Evolutionary conservation across 1,284 basidiomycete species (phyloP).

Genomic region (Neonothopanus nambi): DNA sequence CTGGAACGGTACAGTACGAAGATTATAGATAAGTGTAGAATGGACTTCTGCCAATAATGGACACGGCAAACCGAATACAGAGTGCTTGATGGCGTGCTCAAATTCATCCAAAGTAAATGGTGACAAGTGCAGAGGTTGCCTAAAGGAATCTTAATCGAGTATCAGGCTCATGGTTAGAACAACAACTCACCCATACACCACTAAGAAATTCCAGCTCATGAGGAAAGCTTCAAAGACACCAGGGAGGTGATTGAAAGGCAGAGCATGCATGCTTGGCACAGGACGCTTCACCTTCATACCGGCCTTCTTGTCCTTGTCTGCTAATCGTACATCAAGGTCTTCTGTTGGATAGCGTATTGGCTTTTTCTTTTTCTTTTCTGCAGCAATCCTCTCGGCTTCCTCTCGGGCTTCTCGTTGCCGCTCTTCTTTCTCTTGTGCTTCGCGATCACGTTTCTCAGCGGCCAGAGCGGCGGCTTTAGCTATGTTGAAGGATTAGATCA

Average conservation of each 20-base stretch:
- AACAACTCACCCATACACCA: constrained; percentile 80
- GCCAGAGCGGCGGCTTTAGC: constrained; percentile 37
- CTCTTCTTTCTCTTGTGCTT: constrained; percentile 66
- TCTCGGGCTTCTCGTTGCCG: constrained; percentile 67
- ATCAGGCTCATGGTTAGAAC: neutral
- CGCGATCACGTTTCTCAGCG: constrained; percentile 66
- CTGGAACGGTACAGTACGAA: constrained; percentile 75
- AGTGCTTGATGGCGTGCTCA: constrained; percentile 85
- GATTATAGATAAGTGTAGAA: constrained; percentile 83
- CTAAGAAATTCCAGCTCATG: constrained; percentile 90
- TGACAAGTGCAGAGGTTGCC: constrained; percentile 88
- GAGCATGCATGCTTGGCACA: constrained; percentile 53
- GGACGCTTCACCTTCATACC: constrained; percentile 74
- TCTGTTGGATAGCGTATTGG: constrained; percentile 84
- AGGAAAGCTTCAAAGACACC: constrained; percentile 84
- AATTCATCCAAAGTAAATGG: constrained; percentile 93
- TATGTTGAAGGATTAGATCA: constrained; percentile 21
- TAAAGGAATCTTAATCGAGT: constrained; percentile 29
- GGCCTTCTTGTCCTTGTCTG: constrained; percentile 77
- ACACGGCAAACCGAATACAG: constrained; percentile 69
- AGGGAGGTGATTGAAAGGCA: constrained; percentile 77
- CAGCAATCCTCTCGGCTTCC: constrained; percentile 66
- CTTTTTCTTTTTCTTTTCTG: constrained; percentile 86
- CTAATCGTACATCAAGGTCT: constrained; percentile 78
- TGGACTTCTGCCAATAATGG: constrained; percentile 86